phyloP scores from a whole-genome alignment of 75 land plant genomes.

The Selaginella tamariscina region DNA sequence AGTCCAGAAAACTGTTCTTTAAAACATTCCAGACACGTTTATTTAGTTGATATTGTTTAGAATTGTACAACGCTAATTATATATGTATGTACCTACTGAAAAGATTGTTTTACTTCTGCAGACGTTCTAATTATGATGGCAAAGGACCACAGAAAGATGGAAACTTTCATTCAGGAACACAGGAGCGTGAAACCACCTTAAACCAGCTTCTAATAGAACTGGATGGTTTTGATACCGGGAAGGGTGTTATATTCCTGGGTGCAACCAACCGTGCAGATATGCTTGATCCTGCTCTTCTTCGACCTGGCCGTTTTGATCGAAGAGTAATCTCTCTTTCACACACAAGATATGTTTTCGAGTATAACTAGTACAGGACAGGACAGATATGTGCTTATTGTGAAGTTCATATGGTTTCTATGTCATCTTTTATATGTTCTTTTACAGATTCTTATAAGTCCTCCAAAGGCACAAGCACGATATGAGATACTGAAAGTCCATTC shows the following conservation, averaged over 20 bases:
- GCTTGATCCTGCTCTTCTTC: slow-evolving; percentile 86
- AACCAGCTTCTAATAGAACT: slow-evolving; percentile 91
- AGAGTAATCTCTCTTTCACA: slow-evolving; percentile 33
- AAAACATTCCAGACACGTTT: no score
- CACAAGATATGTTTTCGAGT: neutral
- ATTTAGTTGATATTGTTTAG: no score
- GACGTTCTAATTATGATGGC: neutral
- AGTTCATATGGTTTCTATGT: neutral
- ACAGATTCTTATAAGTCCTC: slow-evolving; percentile 70
- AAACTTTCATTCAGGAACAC: slow-evolving; percentile 64
- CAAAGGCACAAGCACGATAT: slow-evolving; percentile 66
- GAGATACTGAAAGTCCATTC: slow-evolving; percentile 89
- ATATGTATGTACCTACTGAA: neutral
- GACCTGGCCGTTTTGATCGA: slow-evolving; percentile 98
- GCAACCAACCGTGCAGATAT: slow-evolving; percentile 97
- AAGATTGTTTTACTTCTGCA: neutral
- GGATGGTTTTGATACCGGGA: slow-evolving; percentile 98
- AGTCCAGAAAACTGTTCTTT: no score
- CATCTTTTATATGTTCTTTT: slow-evolving; percentile 1
- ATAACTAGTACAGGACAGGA: neutral
- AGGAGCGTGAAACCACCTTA: slow-evolving; percentile 89
- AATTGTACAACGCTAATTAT: no score
- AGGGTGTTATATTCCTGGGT: slow-evolving; percentile 90
- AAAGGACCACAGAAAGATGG: slow-evolving; percentile 31
- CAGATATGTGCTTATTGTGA: neutral